Base-by-base conservation (phyloP, 1,139 yeast genomes). In the Sugiyamaella neomexicana region DNA sequence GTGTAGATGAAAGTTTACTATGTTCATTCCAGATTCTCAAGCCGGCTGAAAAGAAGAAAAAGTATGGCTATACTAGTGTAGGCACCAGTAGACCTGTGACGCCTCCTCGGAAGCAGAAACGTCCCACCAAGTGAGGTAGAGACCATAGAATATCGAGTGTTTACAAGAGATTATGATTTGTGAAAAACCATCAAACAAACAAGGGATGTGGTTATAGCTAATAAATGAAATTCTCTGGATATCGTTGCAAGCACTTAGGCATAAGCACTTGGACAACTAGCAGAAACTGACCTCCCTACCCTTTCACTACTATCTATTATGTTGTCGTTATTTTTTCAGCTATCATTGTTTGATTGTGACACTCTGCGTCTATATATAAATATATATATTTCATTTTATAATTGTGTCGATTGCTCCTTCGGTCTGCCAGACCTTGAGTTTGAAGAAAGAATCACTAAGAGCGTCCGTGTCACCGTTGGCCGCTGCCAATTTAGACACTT, bases 21-120 rank as follows among this genome's bases (percentile, higher is more conserved):
- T 93, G 99, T 77, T 90, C 97, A 15, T 93, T 93, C 86, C 98
- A 93, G 75, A 91, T 93, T 67, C 82, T 93, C 72, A 93, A 93
- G 74, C 99, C 98, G 37, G 97, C 98, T 48, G 98, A 93, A 72
- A 93, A 93, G 80, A 85, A 86, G 72, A 86, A 87, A 62, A 85
- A 87, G 73, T 84, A 82, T 62, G 77, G 80, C 53, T 80, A 81
- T 63, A 78, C 77, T 61, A 76, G 80, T 48, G 75, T 75, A 64
- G 75, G 72, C 62, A 68, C 69, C 52, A 70, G 71, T 52, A 78
- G 86, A 65, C 80, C 83, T 20, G 82, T 81, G 56, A 78, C 86
- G 48, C 83, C 89, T 42, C 89, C 87, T 65, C 81, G 88, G 69
- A 85, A 85, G 70, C 84, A 82, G 68, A 87, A 86, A 65, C 54